Evolutionary conservation across 1,284 basidiomycete species (phyloP).

Genomic region (Trichosporon faecale): DNA sequence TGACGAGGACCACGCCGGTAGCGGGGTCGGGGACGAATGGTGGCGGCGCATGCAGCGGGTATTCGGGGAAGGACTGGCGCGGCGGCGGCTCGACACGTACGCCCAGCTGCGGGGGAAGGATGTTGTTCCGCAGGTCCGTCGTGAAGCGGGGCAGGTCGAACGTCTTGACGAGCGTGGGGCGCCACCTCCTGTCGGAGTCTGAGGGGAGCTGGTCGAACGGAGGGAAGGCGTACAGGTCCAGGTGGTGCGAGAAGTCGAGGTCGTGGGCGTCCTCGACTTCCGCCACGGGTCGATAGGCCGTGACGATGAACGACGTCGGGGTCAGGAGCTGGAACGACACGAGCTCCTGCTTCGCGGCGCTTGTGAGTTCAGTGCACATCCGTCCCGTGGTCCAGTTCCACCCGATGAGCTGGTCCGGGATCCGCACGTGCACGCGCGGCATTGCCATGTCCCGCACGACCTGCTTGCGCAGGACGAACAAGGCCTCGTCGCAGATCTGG

Average conservation of each 20-base stretch:
- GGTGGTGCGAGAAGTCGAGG: conserved; percentile 38
- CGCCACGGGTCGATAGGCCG: conserved; percentile 34
- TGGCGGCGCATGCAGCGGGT: conserved; percentile 33
- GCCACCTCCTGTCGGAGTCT: conserved; percentile 26
- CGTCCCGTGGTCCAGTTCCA: conserved; percentile 51
- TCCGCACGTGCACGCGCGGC: neutral
- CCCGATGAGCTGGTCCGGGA: conserved; percentile 34
- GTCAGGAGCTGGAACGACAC: conserved; percentile 43
- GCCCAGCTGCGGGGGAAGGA: conserved; percentile 37
- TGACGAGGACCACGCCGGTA: conserved; percentile 43
- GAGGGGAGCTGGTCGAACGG: conserved; percentile 14
- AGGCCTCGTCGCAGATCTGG: conserved; percentile 50
- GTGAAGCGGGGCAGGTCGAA: conserved; percentile 42
- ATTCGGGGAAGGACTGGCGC: conserved; percentile 37
- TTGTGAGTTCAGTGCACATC: conserved; percentile 28
- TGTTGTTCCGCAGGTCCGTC: conserved; percentile 26
- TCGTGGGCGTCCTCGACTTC: conserved; percentile 31
- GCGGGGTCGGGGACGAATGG: conserved; percentile 43
- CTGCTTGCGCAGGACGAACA: conserved; percentile 40
- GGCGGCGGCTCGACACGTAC: conserved; percentile 51
- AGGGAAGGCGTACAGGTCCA: conserved; percentile 33
- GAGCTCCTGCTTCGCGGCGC: conserved; percentile 32
- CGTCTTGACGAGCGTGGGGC: conserved; percentile 36
- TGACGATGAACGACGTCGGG: conserved; percentile 42
- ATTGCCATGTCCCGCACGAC: neutral